Base-by-base conservation (phyloP, 441 rosid species). In the Aleurites moluccanus region DNA sequence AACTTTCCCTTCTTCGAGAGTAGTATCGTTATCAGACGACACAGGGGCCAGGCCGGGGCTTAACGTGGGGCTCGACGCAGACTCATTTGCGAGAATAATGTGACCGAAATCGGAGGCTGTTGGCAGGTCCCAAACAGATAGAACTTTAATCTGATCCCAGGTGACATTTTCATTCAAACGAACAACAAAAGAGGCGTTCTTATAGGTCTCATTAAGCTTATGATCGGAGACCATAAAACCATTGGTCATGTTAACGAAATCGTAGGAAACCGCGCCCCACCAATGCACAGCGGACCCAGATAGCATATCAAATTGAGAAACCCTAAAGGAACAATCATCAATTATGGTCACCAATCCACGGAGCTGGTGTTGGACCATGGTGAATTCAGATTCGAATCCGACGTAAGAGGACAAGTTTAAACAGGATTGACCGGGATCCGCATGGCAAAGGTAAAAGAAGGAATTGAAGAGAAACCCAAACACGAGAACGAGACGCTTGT, bases 21-120 rank as follows among this genome's bases (percentile, higher is more conserved):
- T 69, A 50, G 71, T 79, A 28, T 23, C 67, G 27, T 72, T 74
- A 25, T 60, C 60, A 59, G 86, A 77, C 16, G 88, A 86, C 4
- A 84, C 66, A 18, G 94, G 78, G 35, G 81, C 76, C 70, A 78
- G 10, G 61, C 62, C 73, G 0, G 86, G 75, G 82, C 79, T 79
- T 21, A 67, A 73, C 3, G 72, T 35, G 47, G 82, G 73, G 72
- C 33, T 75, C 65, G 75, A 50, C 25, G 72, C 77, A 11, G 96
- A 86, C 49, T 52, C 82, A 69, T 92, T 90, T 0, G 80, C 30
- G 50, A 93, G 79, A 53, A 88, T 73, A 40, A 90, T 87, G 64
- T 95, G 96, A n/a, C 99, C 99, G 38, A 93, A 91, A 76, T 90
- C 91, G 16, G 99, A 91, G 4, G 87, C 89, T 0, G 91, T 85